Base-by-base conservation (phyloP, 345 rosid genomes). In the Pistacia vera region DNA sequence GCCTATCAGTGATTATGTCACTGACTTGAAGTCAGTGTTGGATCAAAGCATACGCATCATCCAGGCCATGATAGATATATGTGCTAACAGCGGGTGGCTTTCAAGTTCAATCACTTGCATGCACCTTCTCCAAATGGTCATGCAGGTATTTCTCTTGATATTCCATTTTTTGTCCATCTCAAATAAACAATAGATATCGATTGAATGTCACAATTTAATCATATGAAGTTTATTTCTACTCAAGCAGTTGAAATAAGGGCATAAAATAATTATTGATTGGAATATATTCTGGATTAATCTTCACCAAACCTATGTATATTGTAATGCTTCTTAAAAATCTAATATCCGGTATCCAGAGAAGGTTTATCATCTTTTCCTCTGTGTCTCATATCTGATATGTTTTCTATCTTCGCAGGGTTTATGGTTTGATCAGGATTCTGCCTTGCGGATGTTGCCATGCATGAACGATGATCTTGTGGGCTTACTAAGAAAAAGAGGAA, bases 81-180 rank as follows among this genome's bases (percentile, higher is more conserved):
- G 99, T 70, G 98, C 97, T 38, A 95, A 95, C 78, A 95, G 99
- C 70, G 99, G 99, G 81, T 95, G 99, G 99, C 97, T 95, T 81
- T 81, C 90, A 61, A 90, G 98, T 85, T 90, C 99, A 13, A 79
- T 95, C 59, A 84, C 88, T 74, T 95, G 99, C 86, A 95, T 93
- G 98, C 99, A 85, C 82, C 97, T 93, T 76, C 68, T 95, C 90
- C 99, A 95, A 87, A 95, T 95, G 98, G 90, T 95, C 77, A 93
- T 93, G 96, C 99, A 95, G 98, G 99, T 95, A 89, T 64, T 62
- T 9, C 66, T 67, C 61, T 72, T 63, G 68, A 20, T 17, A 17
- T 44, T 70, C n/a, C 55, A 16, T 8, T 16, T 48, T 58, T 18
- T 2, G 14, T 35, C 69, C 20, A 6, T 52, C 54, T 52, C 59